These are phyloP conservation scores for Pterocarpus macrocarpus DNA, from an alignment of 306 rosid species.

Conservation along the genomic window DNA sequence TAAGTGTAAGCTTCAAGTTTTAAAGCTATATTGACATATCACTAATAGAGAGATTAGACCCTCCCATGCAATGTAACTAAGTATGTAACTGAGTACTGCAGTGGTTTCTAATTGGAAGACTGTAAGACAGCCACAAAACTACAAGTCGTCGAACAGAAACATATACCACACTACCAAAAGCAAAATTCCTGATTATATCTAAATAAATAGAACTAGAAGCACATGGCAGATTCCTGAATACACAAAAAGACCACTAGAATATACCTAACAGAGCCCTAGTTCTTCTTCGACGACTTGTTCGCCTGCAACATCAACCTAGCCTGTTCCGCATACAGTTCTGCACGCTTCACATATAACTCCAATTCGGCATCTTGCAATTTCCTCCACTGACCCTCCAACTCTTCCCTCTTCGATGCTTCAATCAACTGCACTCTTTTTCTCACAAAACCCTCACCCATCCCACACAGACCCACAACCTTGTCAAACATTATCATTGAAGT, in stretches of 20 bases:
- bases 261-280: slow-evolving; percentile 37
- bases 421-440: slow-evolving; percentile 56
- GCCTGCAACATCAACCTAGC: slow-evolving; percentile 58
- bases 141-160: background rate
- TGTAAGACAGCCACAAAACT: background rate
- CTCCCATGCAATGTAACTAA: background rate
- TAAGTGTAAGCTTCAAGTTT: too few relatives aligned
- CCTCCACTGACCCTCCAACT: slow-evolving; percentile 65
- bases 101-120: background rate
- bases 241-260: background rate
- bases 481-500: too few relatives aligned
- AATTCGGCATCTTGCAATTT: slow-evolving; percentile 58
- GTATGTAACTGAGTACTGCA: background rate
- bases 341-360: slow-evolving; percentile 53
- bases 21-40: too few relatives aligned
- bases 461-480: background rate
- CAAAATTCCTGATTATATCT: too few relatives aligned
- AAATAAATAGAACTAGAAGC: too few relatives aligned
- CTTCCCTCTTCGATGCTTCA: slow-evolving; percentile 53
- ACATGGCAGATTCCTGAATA: background rate
- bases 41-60: background rate
- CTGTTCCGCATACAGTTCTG: slow-evolving; percentile 51
- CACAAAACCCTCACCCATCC: slow-evolving; percentile 45
- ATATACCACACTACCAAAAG: background rate
- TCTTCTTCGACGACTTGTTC: slow-evolving; percentile 40